A percentile compares a stretch with the other conserved stretches of the same genome.
Evolutionary conservation across 192 early-diverging fungal species (phyloP).

Genomic region (Coemansia interrupta): DNA sequence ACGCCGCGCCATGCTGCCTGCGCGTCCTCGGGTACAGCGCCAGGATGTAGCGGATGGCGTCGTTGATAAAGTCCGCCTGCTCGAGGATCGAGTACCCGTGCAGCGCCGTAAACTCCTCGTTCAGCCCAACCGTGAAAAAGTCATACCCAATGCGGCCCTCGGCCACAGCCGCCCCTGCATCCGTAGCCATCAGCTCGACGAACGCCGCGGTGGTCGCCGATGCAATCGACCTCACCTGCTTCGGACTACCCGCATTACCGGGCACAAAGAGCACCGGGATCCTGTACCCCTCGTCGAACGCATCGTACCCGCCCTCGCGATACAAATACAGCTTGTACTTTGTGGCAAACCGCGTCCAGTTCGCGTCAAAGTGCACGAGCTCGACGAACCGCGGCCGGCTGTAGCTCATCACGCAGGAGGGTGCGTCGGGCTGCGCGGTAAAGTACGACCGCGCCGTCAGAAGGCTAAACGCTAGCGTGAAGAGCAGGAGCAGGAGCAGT

Average conservation of each 20-base stretch:
- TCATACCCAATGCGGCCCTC: slow-evolving; percentile 49
- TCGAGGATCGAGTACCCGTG: slow-evolving; percentile 75
- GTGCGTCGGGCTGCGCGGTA: slow-evolving; percentile 57
- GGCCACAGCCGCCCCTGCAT: slow-evolving; percentile 14
- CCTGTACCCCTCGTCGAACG: slow-evolving; percentile 53
- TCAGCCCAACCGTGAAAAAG: slow-evolving; percentile 67
- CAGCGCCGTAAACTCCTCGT: slow-evolving; percentile 91
- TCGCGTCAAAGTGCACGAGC: slow-evolving; percentile 37
- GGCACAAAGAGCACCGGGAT: slow-evolving; percentile 92
- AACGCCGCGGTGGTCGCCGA: slow-evolving; percentile 63
- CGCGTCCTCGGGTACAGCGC: slow-evolving; percentile 61
- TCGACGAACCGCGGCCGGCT: slow-evolving; percentile 56
- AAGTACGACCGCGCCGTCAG: slow-evolving; percentile 61
- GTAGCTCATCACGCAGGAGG: slow-evolving; percentile 57
- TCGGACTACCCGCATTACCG: slow-evolving; percentile 90
- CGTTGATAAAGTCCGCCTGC: slow-evolving; percentile 83
- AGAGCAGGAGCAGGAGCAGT: slow-evolving; percentile 16
- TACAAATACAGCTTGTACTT: slow-evolving; percentile 80
- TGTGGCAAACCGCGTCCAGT: slow-evolving; percentile 57
- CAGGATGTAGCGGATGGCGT: slow-evolving; percentile 72
- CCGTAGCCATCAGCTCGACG: slow-evolving; percentile 38
- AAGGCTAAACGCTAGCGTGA: slow-evolving; percentile 15
- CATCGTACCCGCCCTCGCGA: slow-evolving; percentile 60
- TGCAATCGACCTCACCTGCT: slow-evolving; percentile 84
- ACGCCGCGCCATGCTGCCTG: slow-evolving; percentile 11